Percentiles rank a stretch among this genome's conserved stretches.
These are phyloP conservation scores for Fonsecaea erecta DNA, from an alignment of 2,329 filamentous ascomycete species.

Conservation along the genomic window DNA sequence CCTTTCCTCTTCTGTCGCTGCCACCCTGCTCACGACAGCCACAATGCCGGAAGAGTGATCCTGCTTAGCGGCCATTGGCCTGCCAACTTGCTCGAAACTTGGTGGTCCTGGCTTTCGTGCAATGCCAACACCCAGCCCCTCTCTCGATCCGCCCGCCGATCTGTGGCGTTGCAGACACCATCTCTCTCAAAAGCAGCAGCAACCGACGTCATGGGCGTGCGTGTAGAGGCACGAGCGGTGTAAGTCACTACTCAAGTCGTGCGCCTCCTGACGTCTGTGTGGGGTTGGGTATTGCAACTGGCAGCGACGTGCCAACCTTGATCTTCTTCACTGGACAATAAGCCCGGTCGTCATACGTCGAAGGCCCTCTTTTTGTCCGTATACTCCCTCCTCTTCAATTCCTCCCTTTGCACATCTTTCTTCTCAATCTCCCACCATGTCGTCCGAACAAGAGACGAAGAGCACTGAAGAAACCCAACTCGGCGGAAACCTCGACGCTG, in stretches of 20 bases:
- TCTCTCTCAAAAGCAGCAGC: constrained; percentile 35
- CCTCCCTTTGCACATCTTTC: constrained; percentile 22
- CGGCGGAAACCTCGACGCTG: constrained; percentile 42
- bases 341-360: constrained; percentile 33
- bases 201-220: constrained; percentile 32
- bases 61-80: constrained; percentile 10
- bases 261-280: constrained; percentile 34
- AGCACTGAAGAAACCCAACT: constrained; percentile 41
- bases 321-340: constrained; percentile 15
- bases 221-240: constrained; percentile 18
- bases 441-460: constrained; percentile 38
- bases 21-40: constrained; percentile 21
- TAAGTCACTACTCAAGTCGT: constrained; percentile 17
- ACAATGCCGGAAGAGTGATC: constrained; percentile 4
- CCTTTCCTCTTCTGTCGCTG: constrained; percentile 4
- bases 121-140: neutral
- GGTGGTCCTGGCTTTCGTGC: neutral
- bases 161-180: constrained; percentile 14
- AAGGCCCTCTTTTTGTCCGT: constrained; percentile 21
- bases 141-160: constrained; percentile 2
- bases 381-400: constrained; percentile 28
- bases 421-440: constrained; percentile 34
- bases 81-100: constrained; percentile 7
- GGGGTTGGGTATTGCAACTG: constrained; percentile 19
- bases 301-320: constrained; percentile 25